These are phyloP conservation scores for Ascochyta koolunga DNA, from an alignment of 2,329 filamentous ascomycete species.

Conservation along the genomic window DNA sequence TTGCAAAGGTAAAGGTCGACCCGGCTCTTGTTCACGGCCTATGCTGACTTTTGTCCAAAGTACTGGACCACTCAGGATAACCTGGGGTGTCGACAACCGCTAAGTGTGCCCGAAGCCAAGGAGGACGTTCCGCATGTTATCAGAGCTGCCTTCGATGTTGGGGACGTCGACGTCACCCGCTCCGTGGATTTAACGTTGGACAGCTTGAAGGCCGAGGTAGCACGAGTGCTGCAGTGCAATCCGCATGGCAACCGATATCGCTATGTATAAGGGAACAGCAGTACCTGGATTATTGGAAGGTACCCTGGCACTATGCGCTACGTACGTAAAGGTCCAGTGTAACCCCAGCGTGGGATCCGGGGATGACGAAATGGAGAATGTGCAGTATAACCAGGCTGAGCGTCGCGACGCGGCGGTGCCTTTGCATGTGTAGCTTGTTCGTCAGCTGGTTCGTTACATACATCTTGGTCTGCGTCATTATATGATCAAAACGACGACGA, in stretches of 20 bases:
- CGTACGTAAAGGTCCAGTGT: slow-evolving; percentile 2
- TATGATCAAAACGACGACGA: not conserved
- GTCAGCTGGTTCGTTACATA: not conserved
- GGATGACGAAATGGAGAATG: slow-evolving; percentile 9
- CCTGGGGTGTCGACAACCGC: not conserved
- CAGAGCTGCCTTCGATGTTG: not conserved
- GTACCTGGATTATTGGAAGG: slow-evolving; percentile 4
- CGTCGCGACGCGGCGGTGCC: not conserved
- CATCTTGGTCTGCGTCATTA: not conserved
- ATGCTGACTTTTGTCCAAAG: not conserved
- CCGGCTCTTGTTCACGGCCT: not conserved
- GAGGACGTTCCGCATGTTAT: not conserved
- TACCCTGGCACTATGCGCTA: not conserved
- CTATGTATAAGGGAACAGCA: not conserved
- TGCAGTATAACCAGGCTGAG: slow-evolving; percentile 2
- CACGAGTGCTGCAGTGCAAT: slow-evolving; percentile 21
- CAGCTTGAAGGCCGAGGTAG: slow-evolving; percentile 14
- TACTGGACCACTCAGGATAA: not conserved
- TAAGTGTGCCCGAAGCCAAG: not conserved
- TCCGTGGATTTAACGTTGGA: slow-evolving; percentile 15
- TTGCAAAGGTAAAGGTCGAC: slow-evolving; percentile 8
- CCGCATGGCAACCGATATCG: slow-evolving; percentile 2
- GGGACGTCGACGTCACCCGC: slow-evolving; percentile 6
- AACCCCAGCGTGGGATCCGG: not conserved
- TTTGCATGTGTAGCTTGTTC: not conserved